These are phyloP conservation scores for Colletotrichum theobromicola DNA, from an alignment of 2,329 filamentous ascomycete species.

Conservation along the genomic window DNA sequence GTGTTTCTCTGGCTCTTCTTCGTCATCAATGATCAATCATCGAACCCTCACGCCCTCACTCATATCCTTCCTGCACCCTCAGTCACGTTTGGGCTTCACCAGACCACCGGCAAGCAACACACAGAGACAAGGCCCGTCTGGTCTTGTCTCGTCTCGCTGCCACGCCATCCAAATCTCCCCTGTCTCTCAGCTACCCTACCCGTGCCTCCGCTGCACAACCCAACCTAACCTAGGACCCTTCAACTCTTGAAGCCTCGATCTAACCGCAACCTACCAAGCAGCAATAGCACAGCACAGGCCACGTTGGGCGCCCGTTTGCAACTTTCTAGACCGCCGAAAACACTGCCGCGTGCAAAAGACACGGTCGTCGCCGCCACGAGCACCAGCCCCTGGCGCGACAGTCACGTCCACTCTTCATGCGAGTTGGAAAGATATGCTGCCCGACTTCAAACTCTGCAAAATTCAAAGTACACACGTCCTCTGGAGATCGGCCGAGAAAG, in stretches of 20 bases:
- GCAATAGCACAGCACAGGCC: not conserved
- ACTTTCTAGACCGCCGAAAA: not conserved
- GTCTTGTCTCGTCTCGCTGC: constrained; percentile 12
- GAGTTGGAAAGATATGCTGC: not conserved
- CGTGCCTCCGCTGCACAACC: not conserved
- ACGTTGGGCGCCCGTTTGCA: not conserved
- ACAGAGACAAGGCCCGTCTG: not conserved
- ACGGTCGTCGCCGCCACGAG: not conserved
- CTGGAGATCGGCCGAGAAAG: constrained; percentile 6
- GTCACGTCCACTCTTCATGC: not conserved
- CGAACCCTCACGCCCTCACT: not conserved
- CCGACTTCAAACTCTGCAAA: not conserved
- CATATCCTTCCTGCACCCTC: not conserved
- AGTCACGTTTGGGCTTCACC: not conserved
- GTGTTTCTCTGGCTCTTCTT: not conserved
- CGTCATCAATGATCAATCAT: not conserved
- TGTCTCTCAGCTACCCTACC: not conserved
- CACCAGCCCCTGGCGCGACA: not conserved
- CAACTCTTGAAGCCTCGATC: not conserved
- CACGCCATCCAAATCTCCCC: not conserved
- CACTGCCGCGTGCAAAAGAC: not conserved
- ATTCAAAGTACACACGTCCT: not conserved
- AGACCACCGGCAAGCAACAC: not conserved
- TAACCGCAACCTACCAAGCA: not conserved
- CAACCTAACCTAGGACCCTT: not conserved